phyloP scores from a whole-genome alignment of 805 yeast genomes.

The Candida silvicultrix region DNA sequence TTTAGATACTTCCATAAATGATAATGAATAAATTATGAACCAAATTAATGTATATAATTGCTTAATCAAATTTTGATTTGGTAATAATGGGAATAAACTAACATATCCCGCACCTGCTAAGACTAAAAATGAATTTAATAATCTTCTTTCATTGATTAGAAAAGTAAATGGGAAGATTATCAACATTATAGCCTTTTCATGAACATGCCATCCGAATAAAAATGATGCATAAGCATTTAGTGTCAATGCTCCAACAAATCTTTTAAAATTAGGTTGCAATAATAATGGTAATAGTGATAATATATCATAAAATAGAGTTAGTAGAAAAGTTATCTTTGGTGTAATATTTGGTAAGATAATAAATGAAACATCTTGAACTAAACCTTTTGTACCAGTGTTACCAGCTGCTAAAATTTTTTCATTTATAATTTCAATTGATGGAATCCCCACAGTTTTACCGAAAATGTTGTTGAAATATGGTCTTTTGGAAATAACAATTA shows the following conservation, averaged over 20 bases:
- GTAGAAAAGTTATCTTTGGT: constrained; percentile 69
- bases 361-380: constrained; percentile 88
- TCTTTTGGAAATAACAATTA: constrained; percentile 38
- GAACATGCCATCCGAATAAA: constrained; percentile 98
- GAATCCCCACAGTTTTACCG: constrained; percentile 26
- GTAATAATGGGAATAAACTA: constrained; percentile 80
- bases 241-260: constrained; percentile 80
- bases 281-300: constrained; percentile 70
- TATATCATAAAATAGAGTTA: constrained; percentile 81
- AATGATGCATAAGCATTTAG: constrained; percentile 89
- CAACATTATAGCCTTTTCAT: constrained; percentile 92
- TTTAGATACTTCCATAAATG: constrained; percentile 63
- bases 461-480: constrained; percentile 35
- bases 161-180: constrained; percentile 86
- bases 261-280: constrained; percentile 62
- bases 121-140: constrained; percentile 65
- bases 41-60: constrained; percentile 73
- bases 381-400: constrained; percentile 66
- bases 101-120: constrained; percentile 78
- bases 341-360: constrained; percentile 72
- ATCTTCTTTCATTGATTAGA: constrained; percentile 61
- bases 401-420: constrained; percentile 25
- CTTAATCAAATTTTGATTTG: constrained; percentile 77
- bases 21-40: constrained; percentile 71
- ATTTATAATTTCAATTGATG: constrained; percentile 24